Conservation (phyloP, 1,284 basidiomycete genomes). For the Sporisorium scitamineum region DNA sequence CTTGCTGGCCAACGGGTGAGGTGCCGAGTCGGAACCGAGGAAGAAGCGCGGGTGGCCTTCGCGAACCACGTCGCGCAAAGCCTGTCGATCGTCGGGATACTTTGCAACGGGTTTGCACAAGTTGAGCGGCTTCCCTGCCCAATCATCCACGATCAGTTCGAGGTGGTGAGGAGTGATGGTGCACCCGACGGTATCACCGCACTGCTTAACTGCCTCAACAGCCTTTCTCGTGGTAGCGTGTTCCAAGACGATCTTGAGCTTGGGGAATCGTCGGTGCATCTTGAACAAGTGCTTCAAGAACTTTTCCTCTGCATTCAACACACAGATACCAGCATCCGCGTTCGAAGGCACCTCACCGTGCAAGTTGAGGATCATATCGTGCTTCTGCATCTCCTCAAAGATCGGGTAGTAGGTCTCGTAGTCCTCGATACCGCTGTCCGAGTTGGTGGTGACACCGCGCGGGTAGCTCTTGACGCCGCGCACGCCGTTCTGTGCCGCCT, state of each 20-base stretch:
- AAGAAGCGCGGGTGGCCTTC: constrained; percentile 90
- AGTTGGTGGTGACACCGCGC: constrained; percentile 97
- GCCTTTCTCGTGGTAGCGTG: constrained; percentile 98
- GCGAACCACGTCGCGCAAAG: constrained; percentile 82
- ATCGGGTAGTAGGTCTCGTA: constrained; percentile 95
- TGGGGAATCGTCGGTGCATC: constrained; percentile 88
- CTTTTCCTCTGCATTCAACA: constrained; percentile 90
- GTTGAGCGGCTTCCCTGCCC: constrained; percentile 94
- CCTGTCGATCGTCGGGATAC: constrained; percentile 88
- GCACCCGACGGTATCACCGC: constrained; percentile 84
- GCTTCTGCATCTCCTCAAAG: constrained; percentile 93
- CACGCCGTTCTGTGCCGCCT: constrained; percentile 73
- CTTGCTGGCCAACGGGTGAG: constrained; percentile 86
- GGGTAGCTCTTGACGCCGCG: constrained; percentile 95
- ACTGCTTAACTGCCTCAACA: constrained; percentile 77
- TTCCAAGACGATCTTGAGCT: constrained; percentile 93
- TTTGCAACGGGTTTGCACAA: constrained; percentile 99
- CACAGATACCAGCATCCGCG: constrained; percentile 82
- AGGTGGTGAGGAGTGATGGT: constrained; percentile 98
- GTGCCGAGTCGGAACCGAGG: constrained; percentile 96
- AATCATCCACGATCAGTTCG: constrained; percentile 92
- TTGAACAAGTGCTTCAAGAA: constrained; percentile 90
- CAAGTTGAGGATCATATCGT: constrained; percentile 92
- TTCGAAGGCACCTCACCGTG: constrained; percentile 98
- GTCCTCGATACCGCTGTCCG: constrained; percentile 94